These are phyloP conservation scores for Marchantia paleacea DNA, from an alignment of 225 moss, liverwort and hornwort species.

Conservation along the genomic window DNA sequence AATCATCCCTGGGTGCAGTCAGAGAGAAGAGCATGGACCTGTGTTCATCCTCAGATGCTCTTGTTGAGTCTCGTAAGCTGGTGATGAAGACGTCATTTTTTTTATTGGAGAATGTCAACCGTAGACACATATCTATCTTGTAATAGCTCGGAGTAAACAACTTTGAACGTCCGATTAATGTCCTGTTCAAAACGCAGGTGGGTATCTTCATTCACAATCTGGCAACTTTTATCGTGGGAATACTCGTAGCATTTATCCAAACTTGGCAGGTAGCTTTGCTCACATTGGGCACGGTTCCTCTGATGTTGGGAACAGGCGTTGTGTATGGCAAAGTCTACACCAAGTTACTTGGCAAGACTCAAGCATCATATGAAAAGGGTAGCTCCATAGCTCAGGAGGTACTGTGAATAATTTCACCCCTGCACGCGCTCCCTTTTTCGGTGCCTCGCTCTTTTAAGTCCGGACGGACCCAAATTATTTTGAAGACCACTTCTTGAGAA, in stretches of 20 bases:
- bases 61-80: background rate
- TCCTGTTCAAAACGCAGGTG: conserved; percentile 45
- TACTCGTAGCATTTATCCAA: conserved; percentile 63
- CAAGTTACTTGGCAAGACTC: conserved; percentile 10
- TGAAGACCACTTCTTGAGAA: no score
- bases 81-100: background rate
- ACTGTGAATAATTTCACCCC: background rate
- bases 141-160: background rate
- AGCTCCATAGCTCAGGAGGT: conserved; percentile 28
- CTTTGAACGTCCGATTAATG: background rate
- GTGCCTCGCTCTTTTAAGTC: no score
- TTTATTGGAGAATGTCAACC: background rate
- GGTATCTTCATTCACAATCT: conserved; percentile 76
- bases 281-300: conserved; percentile 68
- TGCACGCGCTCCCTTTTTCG: background rate
- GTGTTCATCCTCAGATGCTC: background rate
- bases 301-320: conserved; percentile 69
- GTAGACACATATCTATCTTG: background rate
- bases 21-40: background rate
- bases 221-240: conserved; percentile 68
- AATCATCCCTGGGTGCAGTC: no score
- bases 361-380: conserved; percentile 20
- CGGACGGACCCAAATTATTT: no score
- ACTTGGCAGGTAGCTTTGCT: conserved; percentile 83
- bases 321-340: conserved; percentile 30